Base-by-base conservation (phyloP, 768 basidiomycete species). In the Tricholoma matsutake region DNA sequence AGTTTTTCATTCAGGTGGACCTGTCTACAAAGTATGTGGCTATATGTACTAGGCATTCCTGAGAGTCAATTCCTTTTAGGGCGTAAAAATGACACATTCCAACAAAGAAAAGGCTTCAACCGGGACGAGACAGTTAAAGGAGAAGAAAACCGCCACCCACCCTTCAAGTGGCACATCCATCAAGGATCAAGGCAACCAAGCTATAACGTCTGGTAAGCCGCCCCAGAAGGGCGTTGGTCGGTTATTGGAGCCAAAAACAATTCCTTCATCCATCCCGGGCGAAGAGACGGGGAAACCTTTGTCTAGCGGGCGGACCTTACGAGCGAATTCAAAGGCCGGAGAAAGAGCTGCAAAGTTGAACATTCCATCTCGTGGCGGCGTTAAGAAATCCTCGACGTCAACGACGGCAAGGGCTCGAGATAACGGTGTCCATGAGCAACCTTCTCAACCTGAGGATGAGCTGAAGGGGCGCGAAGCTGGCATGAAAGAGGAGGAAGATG, bases 401-500 rank as follows among this genome's bases (percentile, higher is more conserved):
- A 32, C 3, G 31, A 32, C 31, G 4, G 53, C 45, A 25, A 54
- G 61, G 28, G 37, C 61, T 20, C 59, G 56, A 6, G 61, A 49
- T 31, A 14, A 14, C n/a, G 6, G 31, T 9, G 16, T 18, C n/a
- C 51, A 18, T 53, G 29, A 53, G 29, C 29, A 16, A n/a, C 31
- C 8, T 53, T 32, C 51, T 32, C 7, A n/a, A 11, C 32, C 51
- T 7, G 51, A 53, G 9, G 51, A 53, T 31, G 78, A 67, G 39
- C 41, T 29, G 28, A 20, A 54, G 11, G 61, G 66, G 25, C 63
- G 58, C 32, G 32, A 39, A n/a, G 63, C 52, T 37, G 61, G 58
- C 10, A 67, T 61, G 58, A 66, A 73, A 37, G 73, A 77, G 37
- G 76, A 77, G 8, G 78, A 80, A 32, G 75, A 76, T 32, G 72